Percentiles rank a stretch among this genome's conserved stretches.
phyloP scores from a whole-genome alignment of 257 asterid genomes.

The Nicotiana sylvestris region DNA sequence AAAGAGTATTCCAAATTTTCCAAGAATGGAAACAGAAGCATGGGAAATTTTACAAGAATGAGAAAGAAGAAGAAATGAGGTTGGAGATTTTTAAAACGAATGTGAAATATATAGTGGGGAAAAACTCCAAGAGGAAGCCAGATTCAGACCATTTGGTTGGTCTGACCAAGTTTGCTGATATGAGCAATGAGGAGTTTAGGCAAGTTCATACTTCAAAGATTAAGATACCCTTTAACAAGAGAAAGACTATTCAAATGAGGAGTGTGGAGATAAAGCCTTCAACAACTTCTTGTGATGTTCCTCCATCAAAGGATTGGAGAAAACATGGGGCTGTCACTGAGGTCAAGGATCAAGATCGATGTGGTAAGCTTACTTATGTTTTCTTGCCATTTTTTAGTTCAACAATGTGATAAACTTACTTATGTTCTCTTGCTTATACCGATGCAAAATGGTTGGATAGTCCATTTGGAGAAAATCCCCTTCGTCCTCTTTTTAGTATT shows the following conservation, averaged over 20 bases:
- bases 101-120: conserved; percentile 24
- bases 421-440: too few relatives aligned
- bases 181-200: conserved; percentile 30
- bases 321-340: conserved; percentile 29
- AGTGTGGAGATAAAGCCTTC: not conserved
- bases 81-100: conserved; percentile 17
- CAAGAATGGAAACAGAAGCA: conserved; percentile 28
- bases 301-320: conserved; percentile 35
- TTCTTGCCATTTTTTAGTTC: not conserved
- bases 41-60: conserved; percentile 20
- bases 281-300: conserved; percentile 18
- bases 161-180: conserved; percentile 30
- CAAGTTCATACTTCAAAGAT: conserved; percentile 8
- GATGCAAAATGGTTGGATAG: too few relatives aligned
- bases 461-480: too few relatives aligned
- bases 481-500: too few relatives aligned
- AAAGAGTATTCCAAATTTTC: conserved; percentile 18
- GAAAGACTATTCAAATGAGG: not conserved
- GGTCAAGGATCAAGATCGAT: conserved; percentile 26
- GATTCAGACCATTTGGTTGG: conserved; percentile 16
- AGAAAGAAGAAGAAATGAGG: conserved; percentile 23
- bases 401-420: too few relatives aligned
- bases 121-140: conserved; percentile 14
- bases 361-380: conserved; percentile 16
- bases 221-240: not conserved